Evolutionary conservation across 2,329 filamentous ascomycete genomes (phyloP).

Genomic region (Aplosporella prunicola): DNA sequence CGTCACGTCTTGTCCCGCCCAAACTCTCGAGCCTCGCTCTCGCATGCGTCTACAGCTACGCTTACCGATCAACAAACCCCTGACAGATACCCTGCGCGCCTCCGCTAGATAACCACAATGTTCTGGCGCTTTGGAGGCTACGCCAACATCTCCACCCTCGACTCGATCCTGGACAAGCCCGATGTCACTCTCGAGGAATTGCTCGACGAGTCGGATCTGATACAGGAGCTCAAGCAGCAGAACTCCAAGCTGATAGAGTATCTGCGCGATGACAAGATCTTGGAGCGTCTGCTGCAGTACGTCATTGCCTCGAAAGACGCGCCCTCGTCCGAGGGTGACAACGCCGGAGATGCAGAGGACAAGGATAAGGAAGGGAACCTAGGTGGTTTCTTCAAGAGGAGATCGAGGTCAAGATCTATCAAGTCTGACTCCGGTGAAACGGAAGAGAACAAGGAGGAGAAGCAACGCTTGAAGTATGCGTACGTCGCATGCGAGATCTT

Average conservation of each 20-base stretch:
- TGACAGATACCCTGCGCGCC: slow-evolving; percentile 3
- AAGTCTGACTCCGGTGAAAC: slow-evolving; percentile 32
- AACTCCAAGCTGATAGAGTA: slow-evolving; percentile 97
- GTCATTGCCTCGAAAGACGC: slow-evolving; percentile 66
- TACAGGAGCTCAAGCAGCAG: slow-evolving; percentile 96
- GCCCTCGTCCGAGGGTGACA: slow-evolving; percentile 23
- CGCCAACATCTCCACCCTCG: slow-evolving; percentile 92
- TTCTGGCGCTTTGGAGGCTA: slow-evolving; percentile 99
- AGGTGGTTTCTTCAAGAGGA: slow-evolving; percentile 37
- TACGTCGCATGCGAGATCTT: slow-evolving; percentile 89
- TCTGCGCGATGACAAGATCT: slow-evolving; percentile 74
- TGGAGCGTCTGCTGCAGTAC: slow-evolving; percentile 81
- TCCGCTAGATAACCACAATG: slow-evolving; percentile 54
- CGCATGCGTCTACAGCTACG: slow-evolving; percentile 6
- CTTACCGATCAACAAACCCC: background rate
- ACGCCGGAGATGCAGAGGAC: slow-evolving; percentile 32
- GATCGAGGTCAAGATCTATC: slow-evolving; percentile 36
- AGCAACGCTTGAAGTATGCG: slow-evolving; percentile 85
- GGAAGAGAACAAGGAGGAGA: slow-evolving; percentile 67
- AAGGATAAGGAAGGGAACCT: slow-evolving; percentile 30
- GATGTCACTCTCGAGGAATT: slow-evolving; percentile 93
- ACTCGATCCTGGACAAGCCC: slow-evolving; percentile 89
- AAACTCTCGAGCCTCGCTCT: background rate
- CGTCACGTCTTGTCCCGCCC: no score
- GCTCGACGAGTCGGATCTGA: slow-evolving; percentile 89